Base-by-base conservation (phyloP, 306 rosid genomes). In the Fragaria iinumae region DNA sequence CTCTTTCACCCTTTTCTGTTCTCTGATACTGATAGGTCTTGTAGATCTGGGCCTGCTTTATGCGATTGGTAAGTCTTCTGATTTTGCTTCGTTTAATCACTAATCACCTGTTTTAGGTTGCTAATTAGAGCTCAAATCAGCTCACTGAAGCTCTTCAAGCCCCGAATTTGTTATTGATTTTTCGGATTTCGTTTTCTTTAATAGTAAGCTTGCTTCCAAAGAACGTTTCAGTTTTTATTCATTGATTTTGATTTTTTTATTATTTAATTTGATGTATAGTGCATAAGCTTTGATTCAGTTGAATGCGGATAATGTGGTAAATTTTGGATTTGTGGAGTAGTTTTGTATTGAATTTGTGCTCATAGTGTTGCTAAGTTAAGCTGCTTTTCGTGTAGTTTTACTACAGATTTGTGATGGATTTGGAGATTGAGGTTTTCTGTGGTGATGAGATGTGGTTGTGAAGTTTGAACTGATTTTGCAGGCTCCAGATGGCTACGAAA, bases 401-500 rank as follows among this genome's bases (percentile, higher is more conserved):
- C 4, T 36, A 18, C 23, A 49, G 77, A 76, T 76, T 75, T 81
- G 73, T 16, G 38, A 29, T 77, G 44, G 43, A 34, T 65, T 65
- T 63, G 17, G 20, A 34, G 43, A 13, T 32, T 18, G 12, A 18
- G 45, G 21, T 79, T 67, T 66, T 69, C 4, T 67, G 49, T 80
- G 67, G 69, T 52, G 14, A 57, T 75, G 17, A 34, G 12, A 47
- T 14, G 44, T 18, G 60, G 55, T 77, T 39, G 7, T 3, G 84
- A 32, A 32, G 36, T 32, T 32, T 69, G 36, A 23, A 52, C 39
- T 34, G 8, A 59, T 86, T 73, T 17, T 18, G 68, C 89, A 90
- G 96, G 84, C 74, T 72, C 83, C 29, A 29, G 1, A 95, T 95
- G 98, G 98, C 98, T 47, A 55, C 70, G 17, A 92, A 92, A 83